phyloP scores from a whole-genome alignment of 768 basidiomycete species.

The Lactarius akahatsu region DNA sequence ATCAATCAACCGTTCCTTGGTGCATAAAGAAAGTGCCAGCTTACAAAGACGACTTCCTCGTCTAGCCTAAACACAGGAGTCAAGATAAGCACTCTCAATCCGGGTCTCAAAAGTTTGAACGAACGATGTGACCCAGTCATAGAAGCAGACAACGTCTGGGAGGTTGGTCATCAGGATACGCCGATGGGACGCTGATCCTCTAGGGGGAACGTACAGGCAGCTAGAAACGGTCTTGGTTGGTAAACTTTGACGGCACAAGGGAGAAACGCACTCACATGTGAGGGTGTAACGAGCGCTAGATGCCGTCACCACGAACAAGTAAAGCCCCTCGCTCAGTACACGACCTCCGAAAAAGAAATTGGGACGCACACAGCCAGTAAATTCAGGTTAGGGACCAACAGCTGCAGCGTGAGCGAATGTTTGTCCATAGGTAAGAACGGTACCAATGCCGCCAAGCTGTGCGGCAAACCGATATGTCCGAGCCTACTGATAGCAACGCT shows the following conservation, averaged over 20 bases:
- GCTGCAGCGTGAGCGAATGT: background rate
- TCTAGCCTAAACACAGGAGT: constrained; percentile 18
- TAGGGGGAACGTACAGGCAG: constrained; percentile 14
- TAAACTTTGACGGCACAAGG: background rate
- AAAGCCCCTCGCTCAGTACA: background rate
- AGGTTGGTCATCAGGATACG: background rate
- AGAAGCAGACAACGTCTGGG: constrained; percentile 25
- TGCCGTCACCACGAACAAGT: background rate
- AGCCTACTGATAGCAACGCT: background rate
- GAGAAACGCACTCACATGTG: background rate
- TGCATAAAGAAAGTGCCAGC: background rate
- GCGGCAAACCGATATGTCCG: background rate
- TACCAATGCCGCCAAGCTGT: background rate
- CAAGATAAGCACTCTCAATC: background rate
- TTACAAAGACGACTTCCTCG: constrained; percentile 20
- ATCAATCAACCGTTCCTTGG: background rate
- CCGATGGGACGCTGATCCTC: background rate
- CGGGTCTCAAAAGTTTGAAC: constrained; percentile 7
- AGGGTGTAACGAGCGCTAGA: constrained; percentile 25
- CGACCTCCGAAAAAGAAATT: background rate
- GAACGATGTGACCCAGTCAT: constrained; percentile 29
- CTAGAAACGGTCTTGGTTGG: background rate
- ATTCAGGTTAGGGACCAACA: background rate
- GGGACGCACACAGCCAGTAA: background rate
- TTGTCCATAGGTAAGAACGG: background rate